Evolutionary conservation across 345 rosid genomes (phyloP).

Genomic region (Physaria fendleri): DNA sequence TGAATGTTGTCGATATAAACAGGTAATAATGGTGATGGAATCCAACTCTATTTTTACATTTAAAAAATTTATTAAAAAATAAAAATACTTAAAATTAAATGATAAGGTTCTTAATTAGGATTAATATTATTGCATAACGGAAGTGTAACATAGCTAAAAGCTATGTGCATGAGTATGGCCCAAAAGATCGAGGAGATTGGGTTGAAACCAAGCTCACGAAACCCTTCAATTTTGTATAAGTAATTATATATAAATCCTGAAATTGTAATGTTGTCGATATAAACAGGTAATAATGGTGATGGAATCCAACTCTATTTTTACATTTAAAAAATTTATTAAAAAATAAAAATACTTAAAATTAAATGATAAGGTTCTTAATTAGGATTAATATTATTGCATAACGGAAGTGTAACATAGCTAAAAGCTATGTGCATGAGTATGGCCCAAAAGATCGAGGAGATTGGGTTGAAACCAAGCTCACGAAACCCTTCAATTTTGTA

Average conservation of each 20-base stretch:
- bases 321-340: no score
- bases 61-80: no score
- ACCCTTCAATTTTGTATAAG: conserved; percentile 24
- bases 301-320: no score
- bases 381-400: no score
- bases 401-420: conserved; percentile 65
- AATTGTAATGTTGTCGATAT: conserved; percentile 40
- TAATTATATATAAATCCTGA: not conserved
- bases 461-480: conserved; percentile 53
- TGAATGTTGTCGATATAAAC: conserved; percentile 63
- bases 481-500: conserved; percentile 51
- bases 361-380: not conserved
- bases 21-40: conserved; percentile 64
- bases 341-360: not conserved
- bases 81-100: not conserved
- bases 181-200: conserved; percentile 36
- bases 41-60: conserved; percentile 52
- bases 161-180: conserved; percentile 34
- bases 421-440: conserved; percentile 34
- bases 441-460: conserved; percentile 39
- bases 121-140: conserved; percentile 57
- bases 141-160: conserved; percentile 53
- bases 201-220: conserved; percentile 62
- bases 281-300: conserved; percentile 54
- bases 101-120: not conserved